Evolutionary conservation across 2,329 filamentous ascomycete genomes (phyloP).

Genomic region (Sporothrix schenckii): DNA sequence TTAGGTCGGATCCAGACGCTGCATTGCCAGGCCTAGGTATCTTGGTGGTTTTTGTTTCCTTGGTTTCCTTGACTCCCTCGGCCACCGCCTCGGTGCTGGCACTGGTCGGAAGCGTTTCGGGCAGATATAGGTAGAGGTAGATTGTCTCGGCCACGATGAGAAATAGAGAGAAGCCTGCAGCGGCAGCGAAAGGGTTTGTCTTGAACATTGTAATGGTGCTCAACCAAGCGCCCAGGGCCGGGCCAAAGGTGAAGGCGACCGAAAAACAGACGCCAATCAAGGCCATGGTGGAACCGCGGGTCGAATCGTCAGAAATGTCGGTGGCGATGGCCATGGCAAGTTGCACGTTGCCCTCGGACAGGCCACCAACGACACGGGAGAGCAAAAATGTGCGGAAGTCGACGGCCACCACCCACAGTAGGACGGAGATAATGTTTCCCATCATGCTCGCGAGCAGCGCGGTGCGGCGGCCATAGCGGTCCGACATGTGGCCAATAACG

Average conservation of each 20-base stretch:
- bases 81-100: constrained; percentile 52
- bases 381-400: constrained; percentile 96
- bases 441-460: constrained; percentile 89
- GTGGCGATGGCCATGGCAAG: constrained; percentile 94
- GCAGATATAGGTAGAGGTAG: constrained; percentile 82
- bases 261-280: constrained; percentile 96
- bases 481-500: constrained; percentile 84
- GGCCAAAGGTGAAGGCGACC: constrained; percentile 95
- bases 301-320: constrained; percentile 85
- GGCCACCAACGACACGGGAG: constrained; percentile 86
- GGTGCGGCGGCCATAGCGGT: constrained; percentile 81
- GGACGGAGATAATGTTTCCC: constrained; percentile 89
- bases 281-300: constrained; percentile 90
- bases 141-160: constrained; percentile 84
- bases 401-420: constrained; percentile 89
- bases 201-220: constrained; percentile 75
- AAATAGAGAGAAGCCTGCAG: constrained; percentile 82
- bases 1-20: constrained; percentile 27
- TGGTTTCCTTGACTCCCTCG: constrained; percentile 50
- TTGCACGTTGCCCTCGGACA: constrained; percentile 97
- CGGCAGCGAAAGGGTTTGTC: constrained; percentile 90
- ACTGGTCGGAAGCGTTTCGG: constrained; percentile 77
- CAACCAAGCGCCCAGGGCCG: constrained; percentile 84
- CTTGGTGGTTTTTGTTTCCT: constrained; percentile 55
- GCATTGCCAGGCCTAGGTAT: neutral